Base-by-base conservation (phyloP, 192 early-diverging fungal species). In the Helicostylum pulchrum region DNA sequence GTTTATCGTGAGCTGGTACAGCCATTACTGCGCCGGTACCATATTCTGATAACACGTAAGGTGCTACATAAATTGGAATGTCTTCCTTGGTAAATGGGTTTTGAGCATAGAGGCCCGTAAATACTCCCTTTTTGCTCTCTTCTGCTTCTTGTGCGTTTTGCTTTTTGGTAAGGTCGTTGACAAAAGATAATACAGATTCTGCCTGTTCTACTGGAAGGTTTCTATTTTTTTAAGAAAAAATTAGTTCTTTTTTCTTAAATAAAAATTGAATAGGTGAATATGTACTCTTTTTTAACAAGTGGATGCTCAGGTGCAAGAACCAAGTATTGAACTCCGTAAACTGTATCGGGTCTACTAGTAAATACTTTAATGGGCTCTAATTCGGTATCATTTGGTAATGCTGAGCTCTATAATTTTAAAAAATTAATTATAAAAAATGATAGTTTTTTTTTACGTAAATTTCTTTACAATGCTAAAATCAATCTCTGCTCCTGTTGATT, bases 1-100 rank as follows among this genome's bases (percentile, higher is more conserved):
- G 80, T 68, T 82, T 70, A 50, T 93, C 91, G 63, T 93, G 90
- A 7, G 81, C 90, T 3, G 91, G 91, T 12, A 93, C 91, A n/a
- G 87, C 91, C 91, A 93, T 93, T 20, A 93, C 87, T 2, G 90
- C 90, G 14, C 91, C 91, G 0, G 90, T 89, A 0, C 90, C 91
- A 70, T 93, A 93, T 44, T 86, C 82, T 0, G 85, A 81, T 0
- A 90, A 61, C 0, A 93, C 91, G 68, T 93, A 93, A 45, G 82
- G 81, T 11, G 88, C 84, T 5, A 88, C 77, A 56, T 87, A 93
- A 15, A 93, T 77, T 1, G 91, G 91, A 43, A 93, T 68, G 14
- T 62, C 52, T 52, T 68, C 75, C 0, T 56, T 67, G 9, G 82
- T 85, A 15, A 91, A 59, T 3, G 91, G 91, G 54, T 91, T 83